These are phyloP conservation scores for Globisporangium acanthophoron DNA, from an alignment of 352 stramenopile genomes.

Conservation along the genomic window DNA sequence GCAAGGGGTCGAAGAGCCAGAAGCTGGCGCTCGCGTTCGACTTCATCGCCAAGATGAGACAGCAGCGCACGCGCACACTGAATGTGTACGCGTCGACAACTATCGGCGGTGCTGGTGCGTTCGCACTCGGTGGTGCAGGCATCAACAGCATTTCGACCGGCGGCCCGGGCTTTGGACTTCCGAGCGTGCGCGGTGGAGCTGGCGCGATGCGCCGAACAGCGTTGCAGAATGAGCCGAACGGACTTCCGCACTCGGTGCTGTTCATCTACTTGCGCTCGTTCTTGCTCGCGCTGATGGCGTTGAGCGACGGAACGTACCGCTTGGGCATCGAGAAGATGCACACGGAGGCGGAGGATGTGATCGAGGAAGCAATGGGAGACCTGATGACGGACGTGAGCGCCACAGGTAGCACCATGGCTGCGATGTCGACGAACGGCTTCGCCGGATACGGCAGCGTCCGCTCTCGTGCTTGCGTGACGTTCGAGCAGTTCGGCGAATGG, in stretches of 20 bases:
- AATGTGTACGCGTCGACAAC: constrained; percentile 51
- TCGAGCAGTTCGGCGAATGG: constrained; percentile 89
- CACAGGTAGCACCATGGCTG: constrained; percentile 24
- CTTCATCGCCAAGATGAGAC: constrained; percentile 82
- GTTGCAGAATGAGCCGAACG: constrained; percentile 43
- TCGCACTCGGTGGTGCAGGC: constrained; percentile 18
- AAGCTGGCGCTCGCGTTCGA: constrained; percentile 85
- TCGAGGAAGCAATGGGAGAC: constrained; percentile 82
- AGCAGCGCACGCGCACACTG: constrained; percentile 67
- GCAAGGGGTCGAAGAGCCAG: constrained; percentile 81
- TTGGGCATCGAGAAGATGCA: constrained; percentile 85
- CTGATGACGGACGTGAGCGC: constrained; percentile 72
- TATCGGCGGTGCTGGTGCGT: constrained; percentile 15
- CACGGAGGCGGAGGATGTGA: constrained; percentile 80
- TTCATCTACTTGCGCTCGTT: constrained; percentile 87
- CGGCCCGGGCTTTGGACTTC: constrained; percentile 43
- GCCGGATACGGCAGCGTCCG: constrained; percentile 61
- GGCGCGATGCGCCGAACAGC: constrained; percentile 30
- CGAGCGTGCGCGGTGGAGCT: constrained; percentile 41
- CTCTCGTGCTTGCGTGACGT: constrained; percentile 72
- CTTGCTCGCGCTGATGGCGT: constrained; percentile 74
- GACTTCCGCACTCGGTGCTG: constrained; percentile 71
- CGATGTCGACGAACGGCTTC: constrained; percentile 29
- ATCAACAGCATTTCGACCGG: constrained; percentile 48
- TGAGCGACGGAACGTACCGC: constrained; percentile 82